Base-by-base conservation (phyloP, 306 rosid genomes). In the Rubus parviflorus region DNA sequence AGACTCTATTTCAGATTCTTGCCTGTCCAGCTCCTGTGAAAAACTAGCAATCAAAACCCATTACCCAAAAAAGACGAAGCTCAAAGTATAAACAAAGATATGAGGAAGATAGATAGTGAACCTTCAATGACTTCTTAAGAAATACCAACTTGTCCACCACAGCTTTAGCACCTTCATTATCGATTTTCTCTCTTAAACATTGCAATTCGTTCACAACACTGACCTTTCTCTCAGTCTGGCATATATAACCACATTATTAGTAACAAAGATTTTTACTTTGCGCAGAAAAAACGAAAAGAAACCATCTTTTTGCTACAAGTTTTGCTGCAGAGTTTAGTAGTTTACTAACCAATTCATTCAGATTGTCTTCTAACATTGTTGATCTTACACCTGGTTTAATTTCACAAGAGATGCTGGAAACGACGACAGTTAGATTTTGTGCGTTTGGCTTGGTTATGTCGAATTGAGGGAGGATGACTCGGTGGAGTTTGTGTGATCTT, bases 1-100 rank as follows among this genome's bases (percentile, higher is more conserved):
- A 17, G 83, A 75, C 74, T 51, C 85, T 73, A 88, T 81, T 73
- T 82, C 83, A 58, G 66, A 80, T 76, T 88, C 92, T 88, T 87
- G 83, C 88, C 72, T 78, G 69, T 91, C 91, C 70, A 88, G 89
- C 74, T 86, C 88, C 98, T 95, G 82, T 40, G 79, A 83, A 70
- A 14, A 60, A 54, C 20, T 76, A 78, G 42, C 58, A 62, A 77
- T 53, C 65, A 70, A 48, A 30, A 49, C 52, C 60, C 71, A 48
- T 43, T 17, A 68, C 52, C 75, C 35, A 77, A 54, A 79, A 51
- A 77, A 12, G 56, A 58, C 45, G 42, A 43, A 3, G 16, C 12
- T 58, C 64, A 14, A 1, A 61, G 47, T 6, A 30, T 45, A 16
- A 73, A 22, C 73, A 62, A 69, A 61, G 65, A 66, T 62, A 42